These are phyloP conservation scores for Fusarium sp. DNA, from an alignment of 2,329 filamentous ascomycete genomes.

Conservation along the genomic window DNA sequence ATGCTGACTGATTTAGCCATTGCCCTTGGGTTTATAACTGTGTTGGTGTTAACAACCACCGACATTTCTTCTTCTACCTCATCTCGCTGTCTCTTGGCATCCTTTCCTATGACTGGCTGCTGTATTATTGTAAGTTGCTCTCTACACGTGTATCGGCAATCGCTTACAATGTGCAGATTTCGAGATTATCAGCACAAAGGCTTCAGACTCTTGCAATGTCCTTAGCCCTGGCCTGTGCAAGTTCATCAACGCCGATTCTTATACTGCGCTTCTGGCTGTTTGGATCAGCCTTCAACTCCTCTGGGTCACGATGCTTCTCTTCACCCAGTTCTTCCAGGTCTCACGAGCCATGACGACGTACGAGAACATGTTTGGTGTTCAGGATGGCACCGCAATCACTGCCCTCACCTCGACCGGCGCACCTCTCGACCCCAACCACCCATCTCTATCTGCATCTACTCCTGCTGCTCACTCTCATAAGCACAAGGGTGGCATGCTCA, in stretches of 20 bases:
- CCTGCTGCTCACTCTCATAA: constrained; percentile 60
- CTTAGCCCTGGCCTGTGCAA: constrained; percentile 81
- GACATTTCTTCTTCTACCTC: constrained; percentile 94
- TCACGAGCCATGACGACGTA: constrained; percentile 94
- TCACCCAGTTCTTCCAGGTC: constrained; percentile 93
- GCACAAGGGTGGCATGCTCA: constrained; percentile 74
- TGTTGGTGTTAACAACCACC: constrained; percentile 93
- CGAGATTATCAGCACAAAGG: constrained; percentile 64
- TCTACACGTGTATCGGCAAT: background rate
- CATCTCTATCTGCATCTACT: constrained; percentile 67
- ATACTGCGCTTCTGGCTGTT: constrained; percentile 80
- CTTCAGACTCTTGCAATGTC: constrained; percentile 74
- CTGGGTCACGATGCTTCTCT: constrained; percentile 97
- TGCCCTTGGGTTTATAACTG: constrained; percentile 99
- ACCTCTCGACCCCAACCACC: constrained; percentile 74
- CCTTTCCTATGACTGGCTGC: constrained; percentile 75
- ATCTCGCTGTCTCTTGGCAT: constrained; percentile 82
- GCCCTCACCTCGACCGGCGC: constrained; percentile 84
- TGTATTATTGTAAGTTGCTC: constrained; percentile 73
- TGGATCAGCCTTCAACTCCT: constrained; percentile 89
- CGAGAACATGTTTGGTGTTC: constrained; percentile 91
- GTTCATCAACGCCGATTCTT: constrained; percentile 83
- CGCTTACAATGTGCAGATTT: constrained; percentile 65
- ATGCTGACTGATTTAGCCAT: constrained; percentile 69
- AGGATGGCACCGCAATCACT: constrained; percentile 70